Percentiles rank a stretch among this genome's conserved stretches.
Conservation (phyloP, 1,284 basidiomycete genomes). For the Xerocomus nothofagi region DNA sequence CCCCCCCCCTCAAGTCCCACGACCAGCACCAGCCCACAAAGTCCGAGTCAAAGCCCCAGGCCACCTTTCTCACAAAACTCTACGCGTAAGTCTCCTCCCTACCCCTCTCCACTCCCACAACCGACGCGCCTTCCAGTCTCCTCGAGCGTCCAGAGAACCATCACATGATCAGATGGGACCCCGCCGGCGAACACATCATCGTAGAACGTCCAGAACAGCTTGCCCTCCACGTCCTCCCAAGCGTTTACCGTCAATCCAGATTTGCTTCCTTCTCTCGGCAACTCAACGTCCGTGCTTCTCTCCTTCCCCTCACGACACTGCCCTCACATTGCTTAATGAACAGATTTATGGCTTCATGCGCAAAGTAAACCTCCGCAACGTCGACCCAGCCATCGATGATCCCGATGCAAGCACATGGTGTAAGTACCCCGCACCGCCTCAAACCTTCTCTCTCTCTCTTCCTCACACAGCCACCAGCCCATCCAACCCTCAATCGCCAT, state of each 20-base stretch:
- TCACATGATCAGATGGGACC: constrained; percentile 92
- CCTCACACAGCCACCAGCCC: constrained; percentile 52
- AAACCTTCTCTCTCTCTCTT: constrained; percentile 16
- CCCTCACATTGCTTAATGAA: constrained; percentile 20
- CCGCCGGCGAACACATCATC: constrained; percentile 86
- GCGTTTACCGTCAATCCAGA: constrained; percentile 88
- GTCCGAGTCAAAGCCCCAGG: constrained; percentile 74
- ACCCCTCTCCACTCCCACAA: neutral
- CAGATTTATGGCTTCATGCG: constrained; percentile 96
- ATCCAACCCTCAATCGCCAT: constrained; percentile 83
- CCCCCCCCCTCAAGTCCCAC: constrained; percentile 45
- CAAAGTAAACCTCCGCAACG: constrained; percentile 88
- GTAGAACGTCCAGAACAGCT: constrained; percentile 89
- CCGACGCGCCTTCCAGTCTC: constrained; percentile 48
- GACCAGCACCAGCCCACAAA: constrained; percentile 55
- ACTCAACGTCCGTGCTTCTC: constrained; percentile 72
- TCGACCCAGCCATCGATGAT: constrained; percentile 88
- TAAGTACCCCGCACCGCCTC: constrained; percentile 45
- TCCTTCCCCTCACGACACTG: constrained; percentile 19
- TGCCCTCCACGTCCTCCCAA: constrained; percentile 84
- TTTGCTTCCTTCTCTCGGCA: constrained; percentile 93
- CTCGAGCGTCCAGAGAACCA: constrained; percentile 84
- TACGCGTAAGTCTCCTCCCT: constrained; percentile 68
- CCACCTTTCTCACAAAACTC: constrained; percentile 89
- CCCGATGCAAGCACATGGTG: constrained; percentile 94